These are phyloP conservation scores for Cordyceps cicadae DNA, from an alignment of 2,329 filamentous ascomycete genomes.

Conservation along the genomic window DNA sequence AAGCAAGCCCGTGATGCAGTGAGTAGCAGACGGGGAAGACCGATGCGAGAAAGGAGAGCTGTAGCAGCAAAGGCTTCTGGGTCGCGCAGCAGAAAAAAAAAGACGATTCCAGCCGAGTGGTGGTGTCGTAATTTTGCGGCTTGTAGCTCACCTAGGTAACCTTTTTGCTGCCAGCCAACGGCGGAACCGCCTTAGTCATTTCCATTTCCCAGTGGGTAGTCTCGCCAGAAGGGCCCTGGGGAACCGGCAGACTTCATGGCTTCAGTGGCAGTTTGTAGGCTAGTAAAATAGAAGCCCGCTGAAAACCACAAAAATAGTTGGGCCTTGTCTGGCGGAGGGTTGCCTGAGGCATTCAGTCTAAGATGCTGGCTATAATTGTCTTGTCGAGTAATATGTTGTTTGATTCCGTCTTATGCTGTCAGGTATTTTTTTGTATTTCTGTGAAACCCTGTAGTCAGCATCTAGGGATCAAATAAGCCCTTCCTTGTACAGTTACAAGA, in stretches of 20 bases:
- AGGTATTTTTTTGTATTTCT: too few relatives aligned
- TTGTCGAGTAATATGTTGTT: too few relatives aligned
- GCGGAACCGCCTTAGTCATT: constrained; percentile 7
- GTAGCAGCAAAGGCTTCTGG: constrained; percentile 8
- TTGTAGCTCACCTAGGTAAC: background rate
- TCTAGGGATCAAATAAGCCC: too few relatives aligned
- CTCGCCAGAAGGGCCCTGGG: background rate
- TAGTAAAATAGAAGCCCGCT: background rate
- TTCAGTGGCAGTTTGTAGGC: background rate
- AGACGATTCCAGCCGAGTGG: background rate
- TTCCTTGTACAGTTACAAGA: too few relatives aligned
- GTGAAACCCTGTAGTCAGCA: too few relatives aligned
- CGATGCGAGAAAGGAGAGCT: constrained; percentile 9
- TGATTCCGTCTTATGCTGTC: too few relatives aligned
- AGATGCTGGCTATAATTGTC: background rate
- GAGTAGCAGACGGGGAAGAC: constrained; percentile 1
- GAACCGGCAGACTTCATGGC: background rate
- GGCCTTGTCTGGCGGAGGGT: background rate
- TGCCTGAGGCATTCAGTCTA: constrained; percentile 1
- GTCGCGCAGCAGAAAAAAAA: constrained; percentile 10
- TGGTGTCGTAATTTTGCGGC: constrained; percentile 7
- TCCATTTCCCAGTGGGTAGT: background rate
- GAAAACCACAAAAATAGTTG: background rate
- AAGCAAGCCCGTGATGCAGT: constrained; percentile 10
- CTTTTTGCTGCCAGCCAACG: constrained; percentile 3